phyloP scores from a whole-genome alignment of 768 basidiomycete genomes.

The Cystobasidiopsis lactophilus region DNA sequence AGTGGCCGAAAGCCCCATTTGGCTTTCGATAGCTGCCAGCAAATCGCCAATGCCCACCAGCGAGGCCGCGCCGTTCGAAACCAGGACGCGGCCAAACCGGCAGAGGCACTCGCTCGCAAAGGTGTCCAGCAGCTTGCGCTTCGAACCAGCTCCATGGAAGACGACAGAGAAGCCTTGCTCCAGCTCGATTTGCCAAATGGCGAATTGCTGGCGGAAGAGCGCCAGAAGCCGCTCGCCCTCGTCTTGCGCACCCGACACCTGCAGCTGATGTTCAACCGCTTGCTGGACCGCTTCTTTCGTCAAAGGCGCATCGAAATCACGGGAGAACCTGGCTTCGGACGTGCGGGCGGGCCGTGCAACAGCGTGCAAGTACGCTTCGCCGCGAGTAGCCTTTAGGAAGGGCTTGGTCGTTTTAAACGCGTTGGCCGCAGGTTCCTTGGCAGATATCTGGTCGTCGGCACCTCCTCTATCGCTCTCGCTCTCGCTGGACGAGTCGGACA shows the following conservation, averaged over 20 bases:
- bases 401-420: too few relatives aligned
- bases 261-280: conserved; percentile 3
- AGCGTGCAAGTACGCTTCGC: conserved; percentile 60
- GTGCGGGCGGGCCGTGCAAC: conserved; percentile 36
- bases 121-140: conserved; percentile 48
- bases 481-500: too few relatives aligned
- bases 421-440: too few relatives aligned
- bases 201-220: conserved; percentile 30
- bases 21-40: conserved; percentile 13
- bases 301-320: conserved; percentile 28
- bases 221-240: conserved; percentile 21
- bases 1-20: neutral
- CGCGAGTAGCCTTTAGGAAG: conserved; percentile 40
- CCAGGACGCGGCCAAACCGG: conserved; percentile 44
- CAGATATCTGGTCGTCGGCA: too few relatives aligned
- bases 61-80: conserved; percentile 59
- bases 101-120: conserved; percentile 42
- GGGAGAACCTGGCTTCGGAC: conserved; percentile 56
- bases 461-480: too few relatives aligned
- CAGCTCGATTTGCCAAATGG: conserved; percentile 47
- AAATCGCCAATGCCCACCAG: conserved; percentile 46
- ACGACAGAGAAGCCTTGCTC: conserved; percentile 65
- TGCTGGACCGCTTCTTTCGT: conserved; percentile 24
- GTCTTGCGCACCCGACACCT: conserved; percentile 20
- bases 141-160: conserved; percentile 77